Evolutionary conservation across 208 protist species (phyloP), one percentile per base, ranked within the genome.

Genomic region (Tritrichomonas foetus): DNA sequence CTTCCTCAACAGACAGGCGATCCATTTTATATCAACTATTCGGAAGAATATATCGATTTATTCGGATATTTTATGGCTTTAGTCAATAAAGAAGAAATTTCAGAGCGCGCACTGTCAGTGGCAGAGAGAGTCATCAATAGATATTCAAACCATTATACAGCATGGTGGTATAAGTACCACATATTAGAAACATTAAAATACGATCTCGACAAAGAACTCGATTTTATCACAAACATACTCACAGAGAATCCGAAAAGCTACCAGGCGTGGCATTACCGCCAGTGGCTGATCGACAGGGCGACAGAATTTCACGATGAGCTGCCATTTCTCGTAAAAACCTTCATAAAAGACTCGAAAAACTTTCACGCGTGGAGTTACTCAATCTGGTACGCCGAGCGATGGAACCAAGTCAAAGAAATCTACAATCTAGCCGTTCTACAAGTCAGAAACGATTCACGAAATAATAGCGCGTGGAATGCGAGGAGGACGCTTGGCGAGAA

Each of bases 91-190:
- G 47, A 89, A 57, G 78, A 89, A 57, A 49, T 89, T 89, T 89
- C 78, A 30, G 41, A 89, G 30, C 41, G 78, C 1, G 78, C 47
- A 25, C 39, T 89, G 20, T 27, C 53, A 57, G 44, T 89, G 9
- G 47, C 47, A 20, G 44, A 89, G 14, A 8, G 44, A 39, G 47
- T 89, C 20, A 89, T 89, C 30, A 0, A 33, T 16, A 53, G 27
- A 57, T 57, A 41, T 57, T 27, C 41, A 39, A 50, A 3, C 16
- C 78, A 89, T 57, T 89, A 89, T 89, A 89, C 78, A 11, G 78
- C 78, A 57, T 89, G 78, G 78, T 89, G 78, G 78, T 89, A 61
- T 89, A 89, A 89, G 57, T 61, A 53, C 47, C 27, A 89, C 27
- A 89, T 89, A 57, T 61, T 89, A 57, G 78, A 89, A 57, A 89